Base-by-base conservation (phyloP, 495 filamentous ascomycete species). In the Usnea hakonensis region DNA sequence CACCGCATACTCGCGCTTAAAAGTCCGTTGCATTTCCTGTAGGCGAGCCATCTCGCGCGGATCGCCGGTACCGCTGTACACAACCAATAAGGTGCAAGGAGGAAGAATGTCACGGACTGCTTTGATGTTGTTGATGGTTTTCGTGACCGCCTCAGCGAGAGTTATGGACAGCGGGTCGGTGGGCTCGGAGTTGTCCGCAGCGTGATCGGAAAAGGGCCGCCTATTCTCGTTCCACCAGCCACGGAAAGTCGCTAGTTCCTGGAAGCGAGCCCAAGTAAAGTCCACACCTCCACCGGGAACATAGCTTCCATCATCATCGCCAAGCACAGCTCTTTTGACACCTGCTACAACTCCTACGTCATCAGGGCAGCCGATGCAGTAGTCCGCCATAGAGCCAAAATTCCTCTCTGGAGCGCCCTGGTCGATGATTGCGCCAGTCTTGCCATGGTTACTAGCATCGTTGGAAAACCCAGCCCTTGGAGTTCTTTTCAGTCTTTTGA, bases 1-100 rank as follows among this genome's bases (percentile, higher is more conserved):
- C 26, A 77, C 78, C 64, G 81, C 77, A 70, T 87, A 95, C 74
- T 97, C 93, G 61, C 83, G 78, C 66, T 85, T 87, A 74, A 87
- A 90, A 64, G 80, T 77, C 62, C 80, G 77, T 61, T 95, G 87
- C 82, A 94, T 77, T 0, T 79, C 78, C 70, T 90, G 86, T 60
- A 96, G 74, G 16, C 87, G 80, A 58, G 77, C 78, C 75, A 95
- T 83, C 66, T 91, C 86, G 23, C 88, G 81, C 10, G 91, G 91
- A 68, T 97, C 90, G 14, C 95, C 92, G 0, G 87, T 91, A 11
- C 94, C 94, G 58, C 85, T 88, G 74, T 94, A 91, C 14, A 98
- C 86, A 5, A 98, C 82, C 57, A 97, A 84, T 0, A 90, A 85
- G 1, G 95, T 96, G 68, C 90, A 93, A 0, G 82, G 81, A 0